phyloP scores from a whole-genome alignment of 2,329 filamentous ascomycete species.

The Colletotrichum tamarilloi region DNA sequence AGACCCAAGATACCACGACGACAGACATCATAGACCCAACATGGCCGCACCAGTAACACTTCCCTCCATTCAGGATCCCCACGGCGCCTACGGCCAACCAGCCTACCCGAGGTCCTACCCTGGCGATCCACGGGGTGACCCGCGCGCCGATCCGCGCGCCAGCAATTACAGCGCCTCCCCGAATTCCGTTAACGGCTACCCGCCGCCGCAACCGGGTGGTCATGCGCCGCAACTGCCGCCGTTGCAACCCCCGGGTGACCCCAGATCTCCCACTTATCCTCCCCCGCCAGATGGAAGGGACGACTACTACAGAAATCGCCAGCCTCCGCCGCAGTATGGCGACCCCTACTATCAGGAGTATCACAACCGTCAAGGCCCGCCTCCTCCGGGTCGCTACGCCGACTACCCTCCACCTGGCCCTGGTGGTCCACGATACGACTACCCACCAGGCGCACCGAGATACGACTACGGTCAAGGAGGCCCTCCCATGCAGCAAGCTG shows the following conservation, averaged over 20 bases:
- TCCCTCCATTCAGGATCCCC: conserved; percentile 62
- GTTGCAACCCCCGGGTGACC: conserved; percentile 33
- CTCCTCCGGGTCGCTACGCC: conserved; percentile 44
- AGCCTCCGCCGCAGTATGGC: conserved; percentile 43
- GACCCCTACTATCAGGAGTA: conserved; percentile 48
- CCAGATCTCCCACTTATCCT: conserved; percentile 35
- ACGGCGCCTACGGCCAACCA: conserved; percentile 48
- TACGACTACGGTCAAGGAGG: conserved; percentile 47
- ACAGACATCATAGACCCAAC: conserved; percentile 51
- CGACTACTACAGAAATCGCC: conserved; percentile 46
- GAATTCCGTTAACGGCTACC: conserved; percentile 58
- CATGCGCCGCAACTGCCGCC: conserved; percentile 34
- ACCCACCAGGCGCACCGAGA: conserved; percentile 38
- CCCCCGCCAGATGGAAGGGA: conserved; percentile 37
- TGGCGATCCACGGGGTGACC: conserved; percentile 52
- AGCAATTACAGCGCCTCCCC: conserved; percentile 52
- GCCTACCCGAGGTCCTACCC: conserved; percentile 51
- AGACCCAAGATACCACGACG: conserved; percentile 46
- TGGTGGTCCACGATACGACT: conserved; percentile 35
- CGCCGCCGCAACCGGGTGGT: conserved; percentile 42
- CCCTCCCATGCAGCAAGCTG: conserved; percentile 59
- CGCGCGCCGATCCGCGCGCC: conserved; percentile 38
- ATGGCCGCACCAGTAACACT: conserved; percentile 60
- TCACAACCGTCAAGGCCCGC: conserved; percentile 48
- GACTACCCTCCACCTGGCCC: conserved; percentile 45